Evolutionary conservation across 805 yeast species (phyloP).

Genomic region (Yamadazyma ubonensis): DNA sequence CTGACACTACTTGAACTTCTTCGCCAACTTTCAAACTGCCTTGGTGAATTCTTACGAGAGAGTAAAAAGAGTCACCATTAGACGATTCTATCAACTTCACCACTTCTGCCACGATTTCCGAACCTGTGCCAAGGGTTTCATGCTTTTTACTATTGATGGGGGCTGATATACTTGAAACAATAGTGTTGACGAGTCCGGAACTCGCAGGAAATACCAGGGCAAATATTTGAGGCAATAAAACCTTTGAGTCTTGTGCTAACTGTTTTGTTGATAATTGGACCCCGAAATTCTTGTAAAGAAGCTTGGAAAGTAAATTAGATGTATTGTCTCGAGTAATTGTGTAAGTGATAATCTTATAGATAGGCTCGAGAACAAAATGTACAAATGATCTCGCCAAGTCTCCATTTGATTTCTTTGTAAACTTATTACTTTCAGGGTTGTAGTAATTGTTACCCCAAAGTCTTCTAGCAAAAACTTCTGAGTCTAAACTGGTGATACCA

Average conservation of each 20-base stretch:
- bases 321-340: constrained; percentile 53
- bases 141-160: background rate
- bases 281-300: constrained; percentile 51
- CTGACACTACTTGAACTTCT: constrained; percentile 56
- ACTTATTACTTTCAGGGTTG: constrained; percentile 41
- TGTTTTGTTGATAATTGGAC: constrained; percentile 40
- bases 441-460: constrained; percentile 80
- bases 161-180: background rate
- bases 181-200: constrained; percentile 45
- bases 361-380: constrained; percentile 68
- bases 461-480: constrained; percentile 45
- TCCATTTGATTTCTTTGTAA: constrained; percentile 35
- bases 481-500: constrained; percentile 15
- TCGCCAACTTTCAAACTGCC: constrained; percentile 56
- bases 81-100: constrained; percentile 56
- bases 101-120: constrained; percentile 26
- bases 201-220: constrained; percentile 45
- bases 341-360: constrained; percentile 70
- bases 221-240: constrained; percentile 56
- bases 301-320: constrained; percentile 34
- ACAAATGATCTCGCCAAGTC: constrained; percentile 49
- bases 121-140: background rate
- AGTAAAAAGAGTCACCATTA: constrained; percentile 52
- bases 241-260: constrained; percentile 55
- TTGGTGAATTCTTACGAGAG: constrained; percentile 58